phyloP scores from a whole-genome alignment of 768 basidiomycete genomes.

The Suillus spraguei region DNA sequence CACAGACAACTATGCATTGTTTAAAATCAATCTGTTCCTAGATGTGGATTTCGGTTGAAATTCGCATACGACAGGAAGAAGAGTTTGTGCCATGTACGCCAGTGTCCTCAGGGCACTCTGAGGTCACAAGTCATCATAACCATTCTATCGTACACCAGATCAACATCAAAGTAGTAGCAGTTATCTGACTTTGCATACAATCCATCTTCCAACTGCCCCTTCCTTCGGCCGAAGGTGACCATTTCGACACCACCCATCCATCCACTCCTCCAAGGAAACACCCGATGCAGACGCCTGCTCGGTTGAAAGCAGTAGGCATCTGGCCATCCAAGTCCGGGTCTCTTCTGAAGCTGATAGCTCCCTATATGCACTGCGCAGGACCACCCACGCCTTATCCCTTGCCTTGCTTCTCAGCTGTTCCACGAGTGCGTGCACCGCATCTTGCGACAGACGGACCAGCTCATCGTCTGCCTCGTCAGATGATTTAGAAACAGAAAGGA shows the following conservation, averaged over 20 bases:
- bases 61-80: background rate
- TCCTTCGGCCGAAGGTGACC: slow-evolving; percentile 58
- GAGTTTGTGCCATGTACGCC: background rate
- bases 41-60: background rate
- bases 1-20: too few species aligned
- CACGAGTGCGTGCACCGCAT: slow-evolving; percentile 48
- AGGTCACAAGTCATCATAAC: background rate
- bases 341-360: slow-evolving; percentile 48
- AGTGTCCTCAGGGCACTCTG: background rate
- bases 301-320: slow-evolving; percentile 48
- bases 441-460: slow-evolving; percentile 28
- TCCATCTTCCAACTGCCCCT: slow-evolving; percentile 59
- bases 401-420: slow-evolving; percentile 51
- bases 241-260: slow-evolving; percentile 40
- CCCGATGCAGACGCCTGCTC: slow-evolving; percentile 30
- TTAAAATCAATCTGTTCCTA: too few species aligned
- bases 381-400: slow-evolving; percentile 56
- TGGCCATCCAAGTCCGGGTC: slow-evolving; percentile 49
- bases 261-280: slow-evolving; percentile 53
- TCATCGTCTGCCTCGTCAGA: slow-evolving; percentile 13
- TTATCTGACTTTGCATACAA: slow-evolving; percentile 54
- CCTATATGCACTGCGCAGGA: slow-evolving; percentile 64
- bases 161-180: background rate
- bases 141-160: slow-evolving; percentile 2
- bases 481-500: slow-evolving; percentile 20